Evolutionary conservation across 148 eudicot species (phyloP), one percentile per base, ranked within the genome.

Genomic region (Rhododendron griersonianum): DNA sequence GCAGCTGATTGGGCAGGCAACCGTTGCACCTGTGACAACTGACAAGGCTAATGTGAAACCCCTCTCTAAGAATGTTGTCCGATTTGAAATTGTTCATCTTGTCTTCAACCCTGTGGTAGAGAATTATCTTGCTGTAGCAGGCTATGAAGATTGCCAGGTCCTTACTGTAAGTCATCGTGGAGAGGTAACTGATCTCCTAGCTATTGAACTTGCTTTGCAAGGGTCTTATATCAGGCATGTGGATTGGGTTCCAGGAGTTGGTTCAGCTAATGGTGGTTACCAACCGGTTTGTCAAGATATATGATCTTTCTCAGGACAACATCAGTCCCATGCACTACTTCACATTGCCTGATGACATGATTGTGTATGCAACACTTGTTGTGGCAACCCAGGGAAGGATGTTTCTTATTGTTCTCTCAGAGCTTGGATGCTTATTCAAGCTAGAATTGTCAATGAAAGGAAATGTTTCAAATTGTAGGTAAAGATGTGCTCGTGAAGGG

Each of bases 11-110:
- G 98, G 99, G 85, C 99, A 98, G 86, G 98, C 99, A 81, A 95
- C 98, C 55, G 89, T 92, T 90, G 95, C 95, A 50, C 98, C 99
- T 84, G 95, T 98, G 85, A 95, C 99, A 30, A 97, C 98, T 16
- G 99, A 95, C 91, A 98, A 98, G 91, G 92, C 98, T 83, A 98
- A 98, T 89, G 99, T 95, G 83, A 98, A 98, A 90, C 99, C 98
- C 81, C 91, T 98, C 30, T 98, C 98, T 45, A 98, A 95, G 91
- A 98, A 95, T 88, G 88, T 94, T 83, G 98, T 98, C 84, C 96
- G 99, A 59, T 98, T 98, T 93, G 99, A 98, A 92, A 95, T 98
- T 78, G 98, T 95, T 63, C 96, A 94, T 91, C 98, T 98, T 91
- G 89, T 84, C 89, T 98, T 98, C 69, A 98, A 98, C 84, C 90